Evolutionary conservation across 2,329 filamentous ascomycete species (phyloP).

Genomic region (Fusarium clavum): DNA sequence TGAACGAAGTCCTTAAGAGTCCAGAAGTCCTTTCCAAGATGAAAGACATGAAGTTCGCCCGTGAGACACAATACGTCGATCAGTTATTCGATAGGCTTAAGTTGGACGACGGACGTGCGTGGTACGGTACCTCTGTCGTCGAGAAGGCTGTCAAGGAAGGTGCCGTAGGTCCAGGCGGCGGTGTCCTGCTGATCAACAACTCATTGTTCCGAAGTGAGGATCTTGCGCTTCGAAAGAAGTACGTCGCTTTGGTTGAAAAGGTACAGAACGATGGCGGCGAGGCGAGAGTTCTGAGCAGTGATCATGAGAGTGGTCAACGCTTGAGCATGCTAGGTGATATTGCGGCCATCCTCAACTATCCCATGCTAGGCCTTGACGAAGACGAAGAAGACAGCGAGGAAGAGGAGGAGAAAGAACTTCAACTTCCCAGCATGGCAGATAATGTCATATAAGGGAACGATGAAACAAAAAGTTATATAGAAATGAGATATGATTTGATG

Average conservation of each 20-base stretch:
- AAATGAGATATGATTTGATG: conserved; percentile 22
- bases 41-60: conserved; percentile 87
- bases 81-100: conserved; percentile 82
- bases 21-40: conserved; percentile 81
- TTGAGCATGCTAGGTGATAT: conserved; percentile 87
- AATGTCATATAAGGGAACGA: conserved; percentile 49
- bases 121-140: conserved; percentile 88
- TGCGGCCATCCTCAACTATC: conserved; percentile 91
- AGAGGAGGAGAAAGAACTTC: conserved; percentile 38
- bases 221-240: conserved; percentile 79
- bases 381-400: conserved; percentile 62
- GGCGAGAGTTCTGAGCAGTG: conserved; percentile 87
- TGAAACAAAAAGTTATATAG: conserved; percentile 11
- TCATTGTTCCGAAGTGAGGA: conserved; percentile 87
- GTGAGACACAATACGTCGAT: conserved; percentile 87
- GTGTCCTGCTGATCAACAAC: conserved; percentile 87
- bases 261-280: conserved; percentile 91
- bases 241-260: conserved; percentile 86
- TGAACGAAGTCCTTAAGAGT: conserved; percentile 88
- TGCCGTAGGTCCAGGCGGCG: conserved; percentile 82
- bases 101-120: conserved; percentile 86
- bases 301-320: conserved; percentile 92
- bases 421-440: conserved; percentile 29
- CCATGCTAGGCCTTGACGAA: conserved; percentile 83
- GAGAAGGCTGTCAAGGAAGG: conserved; percentile 86